These are phyloP conservation scores for Trypanosoma platydactyli DNA, from an alignment of 208 protist genomes.

Conservation along the genomic window DNA sequence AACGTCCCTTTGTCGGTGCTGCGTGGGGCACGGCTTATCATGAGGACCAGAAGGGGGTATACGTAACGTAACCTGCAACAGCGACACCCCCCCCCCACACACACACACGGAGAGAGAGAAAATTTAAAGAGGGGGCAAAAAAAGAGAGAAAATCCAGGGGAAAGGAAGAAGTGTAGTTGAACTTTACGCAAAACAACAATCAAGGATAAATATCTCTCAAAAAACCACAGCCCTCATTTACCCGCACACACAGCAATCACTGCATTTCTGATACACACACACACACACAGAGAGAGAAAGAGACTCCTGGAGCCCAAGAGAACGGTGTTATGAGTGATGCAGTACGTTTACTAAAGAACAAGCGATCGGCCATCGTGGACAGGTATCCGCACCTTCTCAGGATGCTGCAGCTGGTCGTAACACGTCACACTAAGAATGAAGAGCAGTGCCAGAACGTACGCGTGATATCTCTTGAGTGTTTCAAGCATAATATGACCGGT, in stretches of 20 bases:
- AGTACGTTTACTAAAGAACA: slow-evolving; percentile 51
- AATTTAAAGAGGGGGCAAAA: neutral
- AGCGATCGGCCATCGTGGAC: slow-evolving; percentile 82
- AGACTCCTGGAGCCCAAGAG: too few species aligned
- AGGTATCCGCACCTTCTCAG: slow-evolving; percentile 53
- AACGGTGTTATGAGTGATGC: too few species aligned
- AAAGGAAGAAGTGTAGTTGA: neutral
- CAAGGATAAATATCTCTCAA: neutral
- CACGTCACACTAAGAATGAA: slow-evolving; percentile 64
- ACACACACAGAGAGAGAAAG: too few species aligned
- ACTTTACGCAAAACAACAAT: neutral
- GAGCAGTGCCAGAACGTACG: slow-evolving; percentile 66
- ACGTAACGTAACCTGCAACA: too few species aligned
- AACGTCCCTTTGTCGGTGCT: neutral
- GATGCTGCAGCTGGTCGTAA: slow-evolving; percentile 63
- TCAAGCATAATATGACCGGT: slow-evolving; percentile 82
- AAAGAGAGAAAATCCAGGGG: slow-evolving; percentile 6
- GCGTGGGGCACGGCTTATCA: too few species aligned
- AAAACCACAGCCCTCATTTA: too few species aligned
- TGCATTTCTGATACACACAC: too few species aligned
- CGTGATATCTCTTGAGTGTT: slow-evolving; percentile 80
- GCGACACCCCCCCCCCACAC: neutral
- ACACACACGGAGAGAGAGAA: neutral
- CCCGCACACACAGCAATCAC: too few species aligned
- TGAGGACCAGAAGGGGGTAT: too few species aligned